phyloP scores from a whole-genome alignment of 495 filamentous ascomycete genomes.

The Penicilliopsis zonata region DNA sequence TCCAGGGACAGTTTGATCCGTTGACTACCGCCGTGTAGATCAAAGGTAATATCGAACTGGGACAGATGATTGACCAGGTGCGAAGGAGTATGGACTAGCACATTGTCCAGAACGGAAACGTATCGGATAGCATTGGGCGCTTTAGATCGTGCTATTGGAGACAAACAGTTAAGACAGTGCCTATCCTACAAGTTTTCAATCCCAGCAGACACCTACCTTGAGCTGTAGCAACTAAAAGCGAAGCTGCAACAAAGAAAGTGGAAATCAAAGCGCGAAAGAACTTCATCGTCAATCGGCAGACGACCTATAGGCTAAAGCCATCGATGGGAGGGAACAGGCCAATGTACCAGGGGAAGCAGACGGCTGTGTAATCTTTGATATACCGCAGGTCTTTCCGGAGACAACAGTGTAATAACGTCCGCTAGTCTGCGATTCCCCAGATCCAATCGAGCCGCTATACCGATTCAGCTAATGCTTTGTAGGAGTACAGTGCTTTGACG shows the following conservation, averaged over 20 bases:
- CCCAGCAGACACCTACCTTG: slow-evolving; percentile 5
- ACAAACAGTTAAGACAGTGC: slow-evolving; percentile 3
- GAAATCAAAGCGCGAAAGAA: slow-evolving; percentile 9
- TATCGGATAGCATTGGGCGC: slow-evolving; percentile 65
- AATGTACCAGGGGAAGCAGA: too few relatives aligned
- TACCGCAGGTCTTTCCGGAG: too few relatives aligned
- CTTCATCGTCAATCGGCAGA: slow-evolving; percentile 18
- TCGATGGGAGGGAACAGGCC: too few relatives aligned
- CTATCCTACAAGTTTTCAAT: background rate
- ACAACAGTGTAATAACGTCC: too few relatives aligned
- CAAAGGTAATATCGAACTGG: slow-evolving; percentile 73
- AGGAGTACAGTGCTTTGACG: too few relatives aligned
- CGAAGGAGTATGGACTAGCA: slow-evolving; percentile 65
- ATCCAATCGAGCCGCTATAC: too few relatives aligned
- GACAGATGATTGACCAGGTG: slow-evolving; percentile 68
- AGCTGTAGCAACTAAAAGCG: slow-evolving; percentile 7
- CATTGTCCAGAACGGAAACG: slow-evolving; percentile 60
- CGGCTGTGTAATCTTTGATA: too few relatives aligned
- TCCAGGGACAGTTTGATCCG: slow-evolving; percentile 70
- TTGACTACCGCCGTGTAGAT: slow-evolving; percentile 52
- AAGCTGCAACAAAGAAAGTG: slow-evolving; percentile 7
- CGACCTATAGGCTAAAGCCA: too few relatives aligned
- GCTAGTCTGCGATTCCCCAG: too few relatives aligned
- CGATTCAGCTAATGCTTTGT: too few relatives aligned
- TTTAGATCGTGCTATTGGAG: slow-evolving; percentile 50